These are phyloP conservation scores for Vitis labrusca DNA, from an alignment of 164 flowering plant genomes.

Conservation along the genomic window DNA sequence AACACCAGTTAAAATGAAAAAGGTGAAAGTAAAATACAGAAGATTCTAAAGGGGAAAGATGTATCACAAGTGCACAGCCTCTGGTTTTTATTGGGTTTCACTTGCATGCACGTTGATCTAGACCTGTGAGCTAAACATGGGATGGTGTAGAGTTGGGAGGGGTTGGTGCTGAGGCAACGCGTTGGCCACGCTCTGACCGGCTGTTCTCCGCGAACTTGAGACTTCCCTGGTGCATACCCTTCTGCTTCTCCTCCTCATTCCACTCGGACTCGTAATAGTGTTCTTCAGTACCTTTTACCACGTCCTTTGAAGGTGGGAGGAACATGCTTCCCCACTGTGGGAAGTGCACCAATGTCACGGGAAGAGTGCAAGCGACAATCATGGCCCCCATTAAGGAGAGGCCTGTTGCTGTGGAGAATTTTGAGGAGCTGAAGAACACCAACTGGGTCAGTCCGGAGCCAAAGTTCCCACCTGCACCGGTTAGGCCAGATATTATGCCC, in stretches of 20 bases:
- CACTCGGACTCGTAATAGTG: conserved; percentile 60
- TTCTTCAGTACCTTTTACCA: conserved; percentile 40
- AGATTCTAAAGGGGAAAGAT: no score
- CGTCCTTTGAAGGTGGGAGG: conserved; percentile 47
- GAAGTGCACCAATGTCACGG: conserved; percentile 59
- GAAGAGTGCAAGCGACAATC: conserved; percentile 59
- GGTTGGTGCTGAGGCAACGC: conserved; percentile 46
- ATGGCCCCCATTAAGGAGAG: conserved; percentile 68
- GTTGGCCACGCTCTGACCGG: conserved; percentile 58
- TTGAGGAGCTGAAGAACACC: conserved; percentile 58
- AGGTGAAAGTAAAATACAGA: no score
- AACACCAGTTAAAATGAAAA: no score
- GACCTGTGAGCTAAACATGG: conserved; percentile 23
- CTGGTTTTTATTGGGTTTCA: no score
- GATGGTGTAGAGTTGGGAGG: conserved; percentile 51
- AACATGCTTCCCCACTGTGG: conserved; percentile 97
- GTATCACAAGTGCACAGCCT: no score
- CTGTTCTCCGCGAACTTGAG: conserved; percentile 77
- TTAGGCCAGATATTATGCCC: conserved; percentile 73
- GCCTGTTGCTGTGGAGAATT: conserved; percentile 50
- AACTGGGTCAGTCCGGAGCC: conserved; percentile 74
- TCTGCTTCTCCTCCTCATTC: conserved; percentile 61
- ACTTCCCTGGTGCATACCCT: conserved; percentile 57
- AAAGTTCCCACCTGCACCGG: conserved; percentile 84
- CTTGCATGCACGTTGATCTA: no score